phyloP scores from a whole-genome alignment of 2,329 filamentous ascomycete species.

The Diaporthe helianthi region DNA sequence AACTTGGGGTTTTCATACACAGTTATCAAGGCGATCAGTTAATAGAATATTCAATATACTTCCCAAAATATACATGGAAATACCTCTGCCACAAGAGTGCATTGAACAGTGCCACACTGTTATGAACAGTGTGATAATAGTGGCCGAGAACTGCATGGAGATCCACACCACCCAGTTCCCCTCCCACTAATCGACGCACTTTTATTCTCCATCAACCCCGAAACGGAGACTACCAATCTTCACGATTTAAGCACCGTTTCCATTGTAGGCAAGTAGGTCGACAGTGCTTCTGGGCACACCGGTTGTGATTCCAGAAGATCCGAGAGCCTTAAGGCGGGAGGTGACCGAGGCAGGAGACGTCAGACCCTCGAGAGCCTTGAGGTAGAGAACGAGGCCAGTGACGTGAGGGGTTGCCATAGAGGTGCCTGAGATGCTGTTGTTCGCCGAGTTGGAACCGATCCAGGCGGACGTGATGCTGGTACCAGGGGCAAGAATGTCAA shows the following conservation, averaged over 20 bases:
- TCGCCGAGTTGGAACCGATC: slow-evolving; percentile 46
- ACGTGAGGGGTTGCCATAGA: slow-evolving; percentile 70
- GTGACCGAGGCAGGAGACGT: slow-evolving; percentile 7
- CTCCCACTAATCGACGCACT: neutral
- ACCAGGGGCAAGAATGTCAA: slow-evolving; percentile 56
- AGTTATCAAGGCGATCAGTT: neutral
- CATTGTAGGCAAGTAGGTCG: slow-evolving; percentile 26
- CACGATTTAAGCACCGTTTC: slow-evolving; percentile 22
- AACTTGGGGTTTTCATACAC: neutral
- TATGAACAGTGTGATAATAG: slow-evolving; percentile 9
- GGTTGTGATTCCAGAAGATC: slow-evolving; percentile 10
- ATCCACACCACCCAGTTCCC: neutral
- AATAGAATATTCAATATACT: neutral
- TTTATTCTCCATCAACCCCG: neutral
- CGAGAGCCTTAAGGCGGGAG: slow-evolving; percentile 26
- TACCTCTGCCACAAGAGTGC: neutral
- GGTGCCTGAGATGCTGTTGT: slow-evolving; percentile 60
- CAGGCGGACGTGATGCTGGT: slow-evolving; percentile 52
- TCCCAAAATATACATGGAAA: neutral
- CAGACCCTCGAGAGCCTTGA: slow-evolving; percentile 26
- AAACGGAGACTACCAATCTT: too few relatives aligned
- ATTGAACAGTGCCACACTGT: neutral
- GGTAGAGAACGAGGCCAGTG: slow-evolving; percentile 56
- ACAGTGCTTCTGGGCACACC: slow-evolving; percentile 24
- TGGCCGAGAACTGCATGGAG: too few relatives aligned